A percentile compares a stretch with the other conserved stretches of the same genome.
These are phyloP conservation scores for Acmispon strigosus DNA, from an alignment of 306 rosid genomes.

Conservation along the genomic window DNA sequence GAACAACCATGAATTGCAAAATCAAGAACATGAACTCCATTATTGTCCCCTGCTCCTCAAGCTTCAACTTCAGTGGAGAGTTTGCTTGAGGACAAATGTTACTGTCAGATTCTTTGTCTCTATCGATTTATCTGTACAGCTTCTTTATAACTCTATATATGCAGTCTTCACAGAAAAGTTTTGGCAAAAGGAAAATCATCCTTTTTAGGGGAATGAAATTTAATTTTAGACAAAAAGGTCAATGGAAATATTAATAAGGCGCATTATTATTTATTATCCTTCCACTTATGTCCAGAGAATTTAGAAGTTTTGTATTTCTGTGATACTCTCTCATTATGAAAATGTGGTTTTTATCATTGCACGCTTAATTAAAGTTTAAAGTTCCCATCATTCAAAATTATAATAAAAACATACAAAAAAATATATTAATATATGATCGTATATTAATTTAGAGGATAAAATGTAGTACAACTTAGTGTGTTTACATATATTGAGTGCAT, in stretches of 20 bases:
- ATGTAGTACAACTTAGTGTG: no score
- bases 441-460: neutral
- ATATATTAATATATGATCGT: no score
- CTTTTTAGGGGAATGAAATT: neutral
- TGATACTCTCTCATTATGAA: neutral
- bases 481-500: no score
- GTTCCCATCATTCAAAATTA: no score
- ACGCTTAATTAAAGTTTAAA: neutral
- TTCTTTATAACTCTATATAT: neutral
- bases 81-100: constrained; percentile 8
- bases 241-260: neutral
- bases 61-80: neutral
- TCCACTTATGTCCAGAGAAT: neutral
- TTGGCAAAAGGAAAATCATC: neutral
- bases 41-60: neutral
- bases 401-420: neutral
- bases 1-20: constrained; percentile 3
- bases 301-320: no score
- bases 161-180: neutral
- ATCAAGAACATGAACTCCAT: constrained; percentile 18
- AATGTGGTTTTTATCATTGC: neutral
- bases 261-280: neutral
- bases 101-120: constrained; percentile 6
- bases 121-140: neutral
- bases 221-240: neutral